These are phyloP conservation scores for Pestalotiopsis sp. DNA, from an alignment of 2,329 filamentous ascomycete genomes.

Conservation along the genomic window DNA sequence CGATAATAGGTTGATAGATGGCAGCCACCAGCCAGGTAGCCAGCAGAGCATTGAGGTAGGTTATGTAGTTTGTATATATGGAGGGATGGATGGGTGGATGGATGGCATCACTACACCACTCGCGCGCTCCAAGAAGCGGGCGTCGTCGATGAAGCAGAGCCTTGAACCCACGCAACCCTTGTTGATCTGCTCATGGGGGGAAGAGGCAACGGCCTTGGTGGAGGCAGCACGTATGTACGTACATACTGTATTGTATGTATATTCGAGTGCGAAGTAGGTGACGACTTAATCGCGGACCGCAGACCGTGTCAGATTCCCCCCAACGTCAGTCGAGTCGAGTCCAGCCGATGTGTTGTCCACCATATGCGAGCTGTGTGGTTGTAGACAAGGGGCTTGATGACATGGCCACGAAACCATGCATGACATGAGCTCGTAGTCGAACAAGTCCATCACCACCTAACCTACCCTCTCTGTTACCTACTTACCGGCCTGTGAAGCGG, in stretches of 20 bases:
- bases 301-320: slow-evolving; percentile 21
- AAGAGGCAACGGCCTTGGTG: neutral
- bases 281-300: slow-evolving; percentile 4
- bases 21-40: neutral
- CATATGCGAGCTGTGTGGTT: slow-evolving; percentile 32
- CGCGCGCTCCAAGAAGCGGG: neutral
- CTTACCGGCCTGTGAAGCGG: too few relatives aligned
- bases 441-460: slow-evolving; percentile 27
- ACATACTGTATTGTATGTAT: neutral
- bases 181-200: slow-evolving; percentile 1
- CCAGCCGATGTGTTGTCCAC: slow-evolving; percentile 32
- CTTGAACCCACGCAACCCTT: neutral
- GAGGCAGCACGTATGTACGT: neutral
- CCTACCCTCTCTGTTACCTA: neutral
- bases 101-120: neutral
- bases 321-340: slow-evolving; percentile 15
- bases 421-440: slow-evolving; percentile 34
- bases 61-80: slow-evolving; percentile 4
- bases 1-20: neutral
- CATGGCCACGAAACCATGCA: slow-evolving; percentile 51
- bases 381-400: slow-evolving; percentile 37
- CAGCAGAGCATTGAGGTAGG: slow-evolving; percentile 19
- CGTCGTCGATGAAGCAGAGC: slow-evolving; percentile 9
- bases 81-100: neutral
- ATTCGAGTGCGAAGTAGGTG: neutral